Percentiles rank a stretch among this genome's conserved stretches.
phyloP scores from a whole-genome alignment of 306 rosid genomes.

The Malus orientalis region DNA sequence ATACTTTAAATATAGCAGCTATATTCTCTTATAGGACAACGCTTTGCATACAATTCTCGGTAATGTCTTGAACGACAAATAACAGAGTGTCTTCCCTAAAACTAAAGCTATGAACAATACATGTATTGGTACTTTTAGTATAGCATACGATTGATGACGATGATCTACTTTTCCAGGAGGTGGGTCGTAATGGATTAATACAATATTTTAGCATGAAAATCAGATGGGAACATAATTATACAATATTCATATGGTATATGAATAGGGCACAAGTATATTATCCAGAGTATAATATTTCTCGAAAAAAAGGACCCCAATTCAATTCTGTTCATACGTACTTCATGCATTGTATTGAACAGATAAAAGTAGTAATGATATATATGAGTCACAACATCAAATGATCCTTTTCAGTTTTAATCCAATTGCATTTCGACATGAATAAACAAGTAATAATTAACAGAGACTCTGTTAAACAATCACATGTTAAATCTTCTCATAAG shows the following conservation, averaged over 20 bases:
- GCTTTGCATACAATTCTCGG: not conserved
- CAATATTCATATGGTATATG: not conserved
- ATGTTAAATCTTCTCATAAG: not conserved
- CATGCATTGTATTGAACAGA: not conserved
- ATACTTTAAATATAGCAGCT: not conserved
- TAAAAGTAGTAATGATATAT: not conserved
- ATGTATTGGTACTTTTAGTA: conserved; percentile 15
- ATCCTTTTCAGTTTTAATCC: not conserved
- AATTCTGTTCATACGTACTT: not conserved
- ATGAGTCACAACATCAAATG: not conserved
- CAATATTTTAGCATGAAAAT: not conserved
- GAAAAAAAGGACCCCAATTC: conserved; percentile 1
- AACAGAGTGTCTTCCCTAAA: not conserved
- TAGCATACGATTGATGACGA: conserved; percentile 1
- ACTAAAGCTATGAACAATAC: not conserved
- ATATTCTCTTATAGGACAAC: not conserved
- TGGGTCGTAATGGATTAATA: conserved; percentile 8
- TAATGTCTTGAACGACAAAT: not conserved
- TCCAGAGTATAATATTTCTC: conserved; percentile 15
- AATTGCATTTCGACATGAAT: too few relatives aligned
- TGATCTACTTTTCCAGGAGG: conserved; percentile 26
- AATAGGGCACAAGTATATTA: not conserved
- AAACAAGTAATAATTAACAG: not conserved
- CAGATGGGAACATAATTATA: not conserved
- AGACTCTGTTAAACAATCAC: not conserved